phyloP scores from a whole-genome alignment of 768 basidiomycete genomes.

The Tricholoma sp. region DNA sequence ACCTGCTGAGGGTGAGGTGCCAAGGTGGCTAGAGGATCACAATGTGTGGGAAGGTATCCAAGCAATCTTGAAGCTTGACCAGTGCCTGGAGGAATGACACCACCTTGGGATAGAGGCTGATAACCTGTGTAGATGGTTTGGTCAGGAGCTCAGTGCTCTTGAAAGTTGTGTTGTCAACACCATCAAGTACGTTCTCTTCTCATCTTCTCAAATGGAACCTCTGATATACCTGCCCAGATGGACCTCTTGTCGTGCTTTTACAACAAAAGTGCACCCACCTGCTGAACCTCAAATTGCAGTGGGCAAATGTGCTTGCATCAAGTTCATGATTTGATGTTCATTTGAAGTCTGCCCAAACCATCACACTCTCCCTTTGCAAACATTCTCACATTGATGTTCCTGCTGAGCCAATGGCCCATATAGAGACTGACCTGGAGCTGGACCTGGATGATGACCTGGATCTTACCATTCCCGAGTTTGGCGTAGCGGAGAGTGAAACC shows the following conservation, averaged over 20 bases:
- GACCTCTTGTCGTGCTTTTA: slow-evolving; percentile 1
- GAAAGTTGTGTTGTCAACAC: slow-evolving; percentile 16
- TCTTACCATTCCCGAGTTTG: no score
- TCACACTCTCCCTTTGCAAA: neutral
- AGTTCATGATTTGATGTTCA: slow-evolving; percentile 3
- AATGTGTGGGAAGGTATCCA: slow-evolving; percentile 12
- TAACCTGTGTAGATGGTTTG: slow-evolving; percentile 32
- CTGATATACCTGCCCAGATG: no score
- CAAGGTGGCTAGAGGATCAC: slow-evolving; percentile 29
- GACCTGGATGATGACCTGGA: no score
- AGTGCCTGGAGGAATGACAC: slow-evolving; percentile 13
- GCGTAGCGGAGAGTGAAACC: no score
- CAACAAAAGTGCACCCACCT: slow-evolving; percentile 11
- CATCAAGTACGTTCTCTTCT: slow-evolving; percentile 13
- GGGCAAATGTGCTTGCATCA: slow-evolving; percentile 16
- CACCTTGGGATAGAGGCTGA: slow-evolving; percentile 10
- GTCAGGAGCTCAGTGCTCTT: slow-evolving; percentile 21
- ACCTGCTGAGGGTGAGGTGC: slow-evolving; percentile 9
- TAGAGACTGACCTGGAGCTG: no score
- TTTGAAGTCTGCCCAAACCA: neutral
- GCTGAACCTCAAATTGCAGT: slow-evolving; percentile 11
- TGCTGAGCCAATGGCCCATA: neutral
- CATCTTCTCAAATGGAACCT: no score
- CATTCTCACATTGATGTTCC: neutral
- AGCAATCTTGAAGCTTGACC: slow-evolving; percentile 11